Evolutionary conservation across 345 rosid species (phyloP), one percentile per base, ranked within the genome.

Genomic region (Atalantia buxifolia): DNA sequence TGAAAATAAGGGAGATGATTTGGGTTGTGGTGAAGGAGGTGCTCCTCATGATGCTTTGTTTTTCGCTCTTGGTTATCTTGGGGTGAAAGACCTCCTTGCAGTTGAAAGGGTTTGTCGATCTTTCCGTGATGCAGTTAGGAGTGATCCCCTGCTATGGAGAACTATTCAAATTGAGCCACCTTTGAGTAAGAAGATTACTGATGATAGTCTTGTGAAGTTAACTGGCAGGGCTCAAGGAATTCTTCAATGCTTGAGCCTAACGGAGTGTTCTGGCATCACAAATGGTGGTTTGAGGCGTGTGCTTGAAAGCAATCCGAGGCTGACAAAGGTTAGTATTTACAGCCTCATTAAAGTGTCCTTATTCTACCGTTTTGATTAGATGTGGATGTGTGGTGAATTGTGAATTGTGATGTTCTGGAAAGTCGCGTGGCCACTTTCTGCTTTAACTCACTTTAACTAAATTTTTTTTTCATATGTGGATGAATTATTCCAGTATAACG

Each of bases 141-240:
- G 66, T 82, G 98, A 97, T 45, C 78, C 92, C 22, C 81, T 91
- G 4, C 76, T 92, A 56, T 97, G 98, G 98, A 93, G 84, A 74
- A 92, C 70, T 79, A 80, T 94, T 78, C 95, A 92, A 83, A 85
- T 97, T 31, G 87, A 80, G 66, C 92, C 85, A 50, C 98, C 98
- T 0, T 80, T 91, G 86, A 94, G 79, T 67, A 95, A 90, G 85
- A 94, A 92, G 89, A 85, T 96, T 36, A 94, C 94, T 0, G 98
- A 96, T 69, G 97, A 92, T 80, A 73, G 83, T 82, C 91, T 95
- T 75, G 71, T 92, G 86, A 83, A 88, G 62, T 74, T 93, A 77
- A 81, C 93, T 69, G 80, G 82, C 40, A 88, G 90, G 85, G 97
- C 98, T 78, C 91, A 85, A 79, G 96, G 97, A 18, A 88, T 78